phyloP scores from a whole-genome alignment of 2,329 filamentous ascomycete genomes.

The Xylariaceae sp. region DNA sequence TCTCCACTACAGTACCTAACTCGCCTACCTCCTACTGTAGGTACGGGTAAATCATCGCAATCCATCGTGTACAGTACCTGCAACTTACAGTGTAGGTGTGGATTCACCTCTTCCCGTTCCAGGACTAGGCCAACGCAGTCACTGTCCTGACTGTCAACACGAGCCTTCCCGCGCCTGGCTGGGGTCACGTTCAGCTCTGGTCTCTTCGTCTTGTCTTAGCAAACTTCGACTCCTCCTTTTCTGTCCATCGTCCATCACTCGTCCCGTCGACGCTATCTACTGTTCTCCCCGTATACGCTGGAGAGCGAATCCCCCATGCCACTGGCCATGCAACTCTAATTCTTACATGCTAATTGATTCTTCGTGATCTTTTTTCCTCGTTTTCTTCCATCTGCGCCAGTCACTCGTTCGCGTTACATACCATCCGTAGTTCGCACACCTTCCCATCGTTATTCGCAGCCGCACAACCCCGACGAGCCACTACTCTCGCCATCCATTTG shows the following conservation, averaged over 20 bases:
- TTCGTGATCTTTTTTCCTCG: slow-evolving; percentile 7
- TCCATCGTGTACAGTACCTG: no score
- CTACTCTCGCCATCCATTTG: slow-evolving; percentile 1
- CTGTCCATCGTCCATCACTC: no score
- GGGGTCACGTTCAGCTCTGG: no score
- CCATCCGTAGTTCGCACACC: no score
- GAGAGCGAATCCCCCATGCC: slow-evolving; percentile 4
- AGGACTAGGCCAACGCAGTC: slow-evolving; percentile 7
- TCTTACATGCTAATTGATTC: slow-evolving; percentile 4
- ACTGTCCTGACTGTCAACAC: slow-evolving; percentile 13
- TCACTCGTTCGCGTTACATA: slow-evolving; percentile 21
- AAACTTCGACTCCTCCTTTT: no score
- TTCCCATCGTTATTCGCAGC: slow-evolving; percentile 1
- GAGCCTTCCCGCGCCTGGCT: slow-evolving; percentile 26
- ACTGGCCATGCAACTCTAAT: slow-evolving; percentile 20
- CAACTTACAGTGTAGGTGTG: background rate
- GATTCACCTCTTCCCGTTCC: slow-evolving; percentile 13
- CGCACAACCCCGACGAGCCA: background rate
- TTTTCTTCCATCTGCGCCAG: slow-evolving; percentile 11
- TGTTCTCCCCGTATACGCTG: background rate
- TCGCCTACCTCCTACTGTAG: background rate
- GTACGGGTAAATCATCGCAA: no score
- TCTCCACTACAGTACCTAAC: background rate
- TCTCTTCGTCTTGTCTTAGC: no score
- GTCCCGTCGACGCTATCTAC: background rate